Conservation (phyloP, 2,329 filamentous ascomycete genomes). For the Akanthomyces uredinophilus region DNA sequence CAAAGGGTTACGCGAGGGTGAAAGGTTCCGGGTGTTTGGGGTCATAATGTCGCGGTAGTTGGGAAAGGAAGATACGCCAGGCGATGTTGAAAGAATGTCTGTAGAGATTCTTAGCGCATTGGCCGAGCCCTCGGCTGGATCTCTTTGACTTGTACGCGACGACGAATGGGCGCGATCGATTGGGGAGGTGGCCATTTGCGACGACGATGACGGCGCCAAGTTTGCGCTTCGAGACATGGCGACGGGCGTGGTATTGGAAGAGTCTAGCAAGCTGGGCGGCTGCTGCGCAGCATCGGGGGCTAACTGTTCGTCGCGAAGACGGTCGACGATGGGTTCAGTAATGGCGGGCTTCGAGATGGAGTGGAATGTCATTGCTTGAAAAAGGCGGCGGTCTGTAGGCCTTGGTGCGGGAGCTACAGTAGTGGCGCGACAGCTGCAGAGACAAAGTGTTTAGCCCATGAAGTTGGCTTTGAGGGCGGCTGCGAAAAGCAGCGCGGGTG, state of each 20-base stretch:
- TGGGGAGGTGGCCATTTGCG: not conserved
- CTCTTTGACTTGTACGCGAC: not conserved
- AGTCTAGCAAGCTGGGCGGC: not conserved
- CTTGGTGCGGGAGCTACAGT: not conserved
- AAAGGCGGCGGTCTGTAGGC: not conserved
- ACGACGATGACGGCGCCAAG: not conserved
- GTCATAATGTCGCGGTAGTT: slow-evolving; percentile 5
- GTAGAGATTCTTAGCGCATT: slow-evolving; percentile 14
- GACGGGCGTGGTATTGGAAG: not conserved
- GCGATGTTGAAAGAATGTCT: not conserved
- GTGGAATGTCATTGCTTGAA: slow-evolving; percentile 10
- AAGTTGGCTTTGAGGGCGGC: not conserved
- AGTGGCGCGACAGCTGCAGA: not conserved
- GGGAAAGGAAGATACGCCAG: slow-evolving; percentile 1
- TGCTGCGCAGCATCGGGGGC: not conserved
- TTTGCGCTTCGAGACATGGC: not conserved
- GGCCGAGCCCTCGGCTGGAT: not conserved
- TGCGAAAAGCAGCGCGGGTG: not conserved
- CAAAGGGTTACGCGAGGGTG: slow-evolving; percentile 24
- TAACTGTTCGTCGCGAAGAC: not conserved
- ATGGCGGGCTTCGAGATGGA: not conserved
- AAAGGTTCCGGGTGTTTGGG: slow-evolving; percentile 7
- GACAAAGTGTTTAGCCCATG: not conserved
- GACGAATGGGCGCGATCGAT: slow-evolving; percentile 5
- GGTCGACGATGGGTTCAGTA: not conserved